phyloP scores from a whole-genome alignment of 371 early-diverging fungal species.

The Apophysomyces sp. region DNA sequence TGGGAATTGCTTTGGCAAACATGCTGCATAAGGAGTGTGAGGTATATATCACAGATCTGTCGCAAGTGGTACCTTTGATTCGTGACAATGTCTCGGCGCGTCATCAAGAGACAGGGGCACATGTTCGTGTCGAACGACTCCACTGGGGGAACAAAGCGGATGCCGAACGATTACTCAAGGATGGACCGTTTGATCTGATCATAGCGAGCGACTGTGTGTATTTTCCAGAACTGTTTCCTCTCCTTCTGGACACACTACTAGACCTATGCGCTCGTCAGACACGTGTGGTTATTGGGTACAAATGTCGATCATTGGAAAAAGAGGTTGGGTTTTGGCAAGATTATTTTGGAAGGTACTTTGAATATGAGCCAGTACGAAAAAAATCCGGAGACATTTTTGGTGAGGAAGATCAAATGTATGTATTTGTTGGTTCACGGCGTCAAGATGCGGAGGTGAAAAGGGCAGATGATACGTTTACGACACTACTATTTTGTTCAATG shows the following conservation, averaged over 20 bases:
- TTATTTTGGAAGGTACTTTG: constrained; percentile 57
- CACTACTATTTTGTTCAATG: constrained; percentile 51
- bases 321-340: constrained; percentile 65
- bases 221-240: constrained; percentile 55
- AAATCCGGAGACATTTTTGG: constrained; percentile 38
- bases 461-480: constrained; percentile 59
- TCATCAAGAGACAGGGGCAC: constrained; percentile 9
- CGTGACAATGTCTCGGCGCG: constrained; percentile 40
- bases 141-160: constrained; percentile 57
- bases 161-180: constrained; percentile 18
- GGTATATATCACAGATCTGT: constrained; percentile 55
- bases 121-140: constrained; percentile 38
- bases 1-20: constrained; percentile 55
- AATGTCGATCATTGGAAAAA: constrained; percentile 56
- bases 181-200: constrained; percentile 46
- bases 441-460: constrained; percentile 33
- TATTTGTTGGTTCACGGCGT: constrained; percentile 45
- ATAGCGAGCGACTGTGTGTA: constrained; percentile 60
- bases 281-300: constrained; percentile 56
- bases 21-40: constrained; percentile 30
- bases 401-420: constrained; percentile 47
- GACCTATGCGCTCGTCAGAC: constrained; percentile 43
- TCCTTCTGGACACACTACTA: constrained; percentile 44
- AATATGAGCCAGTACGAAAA: constrained; percentile 53
- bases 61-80: constrained; percentile 53